phyloP scores from a whole-genome alignment of 2,329 filamentous ascomycete genomes.

The Canariomyces notabilis region DNA sequence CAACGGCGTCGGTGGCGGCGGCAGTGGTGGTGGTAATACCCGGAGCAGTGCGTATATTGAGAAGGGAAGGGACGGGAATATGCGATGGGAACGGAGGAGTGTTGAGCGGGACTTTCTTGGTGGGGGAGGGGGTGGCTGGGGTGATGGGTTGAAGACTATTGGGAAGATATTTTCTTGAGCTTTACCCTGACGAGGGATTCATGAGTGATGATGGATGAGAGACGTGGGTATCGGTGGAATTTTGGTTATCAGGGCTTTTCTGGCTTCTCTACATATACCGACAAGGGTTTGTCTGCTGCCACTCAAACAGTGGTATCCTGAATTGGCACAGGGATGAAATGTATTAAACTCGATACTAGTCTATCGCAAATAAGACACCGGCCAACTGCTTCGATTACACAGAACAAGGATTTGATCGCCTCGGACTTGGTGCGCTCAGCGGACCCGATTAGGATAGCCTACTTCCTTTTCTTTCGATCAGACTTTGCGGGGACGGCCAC shows the following conservation, averaged over 20 bases:
- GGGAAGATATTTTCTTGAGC: slow-evolving; percentile 24
- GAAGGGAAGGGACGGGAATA: slow-evolving; percentile 13
- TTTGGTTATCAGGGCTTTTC: neutral
- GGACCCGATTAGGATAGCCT: slow-evolving; percentile 6
- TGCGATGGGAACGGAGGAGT: slow-evolving; percentile 19
- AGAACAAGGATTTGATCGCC: slow-evolving; percentile 5
- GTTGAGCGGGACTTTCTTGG: slow-evolving; percentile 30
- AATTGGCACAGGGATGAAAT: neutral
- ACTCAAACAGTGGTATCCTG: no score
- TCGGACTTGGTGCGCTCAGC: neutral
- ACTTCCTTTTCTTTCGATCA: slow-evolving; percentile 31
- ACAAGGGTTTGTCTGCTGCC: neutral
- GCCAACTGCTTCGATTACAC: neutral
- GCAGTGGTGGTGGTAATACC: slow-evolving; percentile 15
- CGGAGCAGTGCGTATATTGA: neutral
- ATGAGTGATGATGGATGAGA: slow-evolving; percentile 1
- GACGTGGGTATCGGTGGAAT: slow-evolving; percentile 2
- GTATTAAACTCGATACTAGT: slow-evolving; percentile 14
- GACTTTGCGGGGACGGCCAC: slow-evolving; percentile 8
- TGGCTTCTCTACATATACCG: neutral
- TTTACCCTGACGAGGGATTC: neutral
- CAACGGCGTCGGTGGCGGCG: slow-evolving; percentile 19
- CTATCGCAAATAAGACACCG: slow-evolving; percentile 13
- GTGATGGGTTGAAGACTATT: slow-evolving; percentile 25
- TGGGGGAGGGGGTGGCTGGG: slow-evolving; percentile 21